phyloP scores from a whole-genome alignment of 2,329 filamentous ascomycete genomes.

The Xylaria sp. region DNA sequence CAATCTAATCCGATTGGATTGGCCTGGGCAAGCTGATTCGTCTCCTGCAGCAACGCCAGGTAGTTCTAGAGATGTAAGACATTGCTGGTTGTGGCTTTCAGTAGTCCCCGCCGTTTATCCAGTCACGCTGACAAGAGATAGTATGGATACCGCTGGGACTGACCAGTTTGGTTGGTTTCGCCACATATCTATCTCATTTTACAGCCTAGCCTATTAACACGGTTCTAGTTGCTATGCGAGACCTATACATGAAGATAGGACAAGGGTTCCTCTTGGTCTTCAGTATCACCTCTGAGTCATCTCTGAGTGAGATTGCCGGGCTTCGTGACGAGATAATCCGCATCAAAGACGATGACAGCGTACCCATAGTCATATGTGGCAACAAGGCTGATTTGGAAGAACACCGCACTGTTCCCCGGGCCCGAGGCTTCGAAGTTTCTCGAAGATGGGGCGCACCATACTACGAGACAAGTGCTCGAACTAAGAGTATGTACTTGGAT shows the following conservation, averaged over 20 bases:
- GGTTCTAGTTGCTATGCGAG: slow-evolving; percentile 70
- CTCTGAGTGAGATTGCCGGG: slow-evolving; percentile 82
- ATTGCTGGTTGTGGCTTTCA: slow-evolving; percentile 31
- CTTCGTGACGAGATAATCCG: slow-evolving; percentile 90
- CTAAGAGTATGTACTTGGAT: slow-evolving; percentile 65
- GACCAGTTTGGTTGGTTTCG: slow-evolving; percentile 85
- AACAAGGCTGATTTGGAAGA: slow-evolving; percentile 94
- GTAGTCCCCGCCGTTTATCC: slow-evolving; percentile 40
- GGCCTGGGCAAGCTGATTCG: slow-evolving; percentile 50
- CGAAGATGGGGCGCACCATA: slow-evolving; percentile 90
- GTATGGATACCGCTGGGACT: slow-evolving; percentile 88
- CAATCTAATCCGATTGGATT: slow-evolving; percentile 36
- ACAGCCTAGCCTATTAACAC: slow-evolving; percentile 41
- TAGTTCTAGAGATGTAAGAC: slow-evolving; percentile 86
- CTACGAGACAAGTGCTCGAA: slow-evolving; percentile 87
- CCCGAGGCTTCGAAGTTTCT: slow-evolving; percentile 84
- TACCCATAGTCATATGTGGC: slow-evolving; percentile 89
- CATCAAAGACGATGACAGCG: slow-evolving; percentile 87
- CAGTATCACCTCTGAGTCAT: slow-evolving; percentile 86
- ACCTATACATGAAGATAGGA: slow-evolving; percentile 92
- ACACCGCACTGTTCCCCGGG: slow-evolving; percentile 80
- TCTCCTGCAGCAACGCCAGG: slow-evolving; percentile 77
- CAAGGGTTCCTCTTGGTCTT: slow-evolving; percentile 93
- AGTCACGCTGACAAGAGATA: slow-evolving; percentile 53
- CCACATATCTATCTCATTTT: slow-evolving; percentile 26